Conservation (phyloP, 306 rosid species). For the Dryas octopetala region DNA sequence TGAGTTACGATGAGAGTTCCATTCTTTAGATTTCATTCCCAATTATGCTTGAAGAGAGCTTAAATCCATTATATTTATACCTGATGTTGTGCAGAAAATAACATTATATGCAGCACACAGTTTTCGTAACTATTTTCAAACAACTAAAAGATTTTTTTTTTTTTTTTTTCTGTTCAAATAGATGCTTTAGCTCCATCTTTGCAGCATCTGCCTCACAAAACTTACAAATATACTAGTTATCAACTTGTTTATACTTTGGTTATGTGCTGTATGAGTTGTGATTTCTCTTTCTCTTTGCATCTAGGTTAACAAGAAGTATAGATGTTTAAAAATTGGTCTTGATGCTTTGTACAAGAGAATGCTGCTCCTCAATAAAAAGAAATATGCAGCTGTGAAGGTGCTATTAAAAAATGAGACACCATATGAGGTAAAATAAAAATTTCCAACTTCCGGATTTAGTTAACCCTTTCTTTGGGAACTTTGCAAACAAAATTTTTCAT, state of each 20-base stretch:
- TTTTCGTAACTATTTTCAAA: not conserved
- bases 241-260: not conserved
- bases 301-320: slow-evolving; percentile 93
- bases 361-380: slow-evolving; percentile 97
- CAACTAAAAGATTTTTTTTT: not conserved
- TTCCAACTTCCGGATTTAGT: slow-evolving; percentile 7
- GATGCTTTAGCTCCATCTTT: slow-evolving; percentile 12
- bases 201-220: slow-evolving; percentile 6
- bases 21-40: not conserved
- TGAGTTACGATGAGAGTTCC: slow-evolving; percentile 6
- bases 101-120: not conserved
- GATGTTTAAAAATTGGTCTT: slow-evolving; percentile 88
- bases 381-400: slow-evolving; percentile 91
- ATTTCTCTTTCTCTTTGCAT: slow-evolving; percentile 30
- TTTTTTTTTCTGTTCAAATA: not conserved
- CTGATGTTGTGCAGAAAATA: not conserved
- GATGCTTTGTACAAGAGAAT: slow-evolving; percentile 96
- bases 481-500: slow-evolving; percentile 11
- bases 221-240: slow-evolving; percentile 4
- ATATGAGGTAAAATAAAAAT: slow-evolving; percentile 61
- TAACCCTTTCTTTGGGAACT: slow-evolving; percentile 18
- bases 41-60: not conserved
- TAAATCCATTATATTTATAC: not conserved
- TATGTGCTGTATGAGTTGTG: slow-evolving; percentile 11
- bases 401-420: slow-evolving; percentile 62